phyloP scores from a whole-genome alignment of 768 basidiomycete genomes.

The Lepiota brunneoincarnata region DNA sequence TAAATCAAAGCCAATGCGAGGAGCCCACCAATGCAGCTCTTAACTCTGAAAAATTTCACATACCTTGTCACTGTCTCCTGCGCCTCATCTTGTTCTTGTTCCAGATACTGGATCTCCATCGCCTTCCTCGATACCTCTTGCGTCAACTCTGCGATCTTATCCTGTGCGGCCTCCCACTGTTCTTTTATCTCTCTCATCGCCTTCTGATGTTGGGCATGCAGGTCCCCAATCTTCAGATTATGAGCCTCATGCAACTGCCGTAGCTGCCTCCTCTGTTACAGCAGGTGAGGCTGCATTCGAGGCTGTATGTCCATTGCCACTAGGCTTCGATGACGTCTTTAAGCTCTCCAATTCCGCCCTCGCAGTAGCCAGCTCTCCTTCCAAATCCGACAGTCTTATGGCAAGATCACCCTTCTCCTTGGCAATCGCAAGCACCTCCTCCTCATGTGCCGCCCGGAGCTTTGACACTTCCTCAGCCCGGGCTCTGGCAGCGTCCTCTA shows the following conservation, averaged over 20 bases:
- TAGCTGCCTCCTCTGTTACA: constrained; percentile 75
- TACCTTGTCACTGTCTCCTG: constrained; percentile 13
- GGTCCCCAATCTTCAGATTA: constrained; percentile 73
- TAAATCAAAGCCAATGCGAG: constrained; percentile 55
- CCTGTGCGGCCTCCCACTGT: constrained; percentile 52
- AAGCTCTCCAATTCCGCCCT: constrained; percentile 55
- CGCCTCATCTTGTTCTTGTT: constrained; percentile 75
- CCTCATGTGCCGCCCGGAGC: constrained; percentile 56
- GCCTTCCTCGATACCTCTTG: constrained; percentile 64
- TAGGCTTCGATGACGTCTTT: constrained; percentile 52
- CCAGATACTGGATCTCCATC: constrained; percentile 81
- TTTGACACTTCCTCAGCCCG: constrained; percentile 72
- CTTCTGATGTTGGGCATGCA: constrained; percentile 67
- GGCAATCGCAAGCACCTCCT: constrained; percentile 53
- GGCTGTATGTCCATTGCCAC: constrained; percentile 39
- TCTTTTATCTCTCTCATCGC: constrained; percentile 48
- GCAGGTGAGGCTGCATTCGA: constrained; percentile 24
- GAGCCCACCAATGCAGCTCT: constrained; percentile 51
- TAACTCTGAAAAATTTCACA: constrained; percentile 46
- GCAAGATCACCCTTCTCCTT: constrained; percentile 63
- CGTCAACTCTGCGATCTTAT: constrained; percentile 51
- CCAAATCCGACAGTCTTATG: constrained; percentile 65
- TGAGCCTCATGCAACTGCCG: constrained; percentile 81
- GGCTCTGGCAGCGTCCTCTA: constrained; percentile 70
- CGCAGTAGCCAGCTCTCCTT: constrained; percentile 71